Base-by-base conservation (phyloP, 352 stramenopile genomes). In the Phytophthora megakarya region DNA sequence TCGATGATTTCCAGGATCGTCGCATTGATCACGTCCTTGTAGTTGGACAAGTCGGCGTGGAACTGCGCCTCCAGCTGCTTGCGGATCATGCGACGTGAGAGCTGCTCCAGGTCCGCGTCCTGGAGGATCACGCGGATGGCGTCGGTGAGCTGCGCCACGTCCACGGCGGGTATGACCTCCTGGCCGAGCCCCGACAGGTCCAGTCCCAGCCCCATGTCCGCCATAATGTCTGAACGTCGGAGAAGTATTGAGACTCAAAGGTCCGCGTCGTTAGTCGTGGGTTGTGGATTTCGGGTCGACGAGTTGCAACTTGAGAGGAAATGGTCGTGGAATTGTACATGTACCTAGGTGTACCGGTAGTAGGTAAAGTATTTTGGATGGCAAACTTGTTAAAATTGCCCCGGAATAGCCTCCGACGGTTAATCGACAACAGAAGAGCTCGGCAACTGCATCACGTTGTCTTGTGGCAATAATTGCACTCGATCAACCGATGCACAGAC, bases 51-150 rank as follows among this genome's bases (percentile, higher is more conserved):
- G 61, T 92, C 85, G 44, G 76, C 81, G 60, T 79, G 65, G 67
- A 95, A 94, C 69, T 90, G 73, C 46, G 67, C 60, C 53, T 95
- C 87, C 43, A 95, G 73, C 70, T 95, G 84, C 76, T 92, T 93
- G 54, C 87, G 85, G 70, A 95, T 89, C 84, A 93, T 93, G 53
- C 86, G 84, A 15, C 87, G 85, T 32, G 83, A 93, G 58, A 95
- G 81, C 70, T 92, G 84, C 70, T 93, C 84, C 50, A 95, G 72
- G 65, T 95, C 86, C 21, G 85, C 86, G 57, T 89, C 78, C 61
- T 84, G 72, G 12, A 95, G 81, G 67, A 95, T 95, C 32, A 65
- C 40, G 56, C 83, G 79, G 74, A 95, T 94, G 32, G 85, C 83
- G 18, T 85, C 75, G 16, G 75, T 76, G 33, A 95, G 78, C 65